Percentiles rank a stretch among this genome's conserved stretches.
These are phyloP conservation scores for Colletotrichum australisinense DNA, from an alignment of 2,329 filamentous ascomycete genomes.

Conservation along the genomic window DNA sequence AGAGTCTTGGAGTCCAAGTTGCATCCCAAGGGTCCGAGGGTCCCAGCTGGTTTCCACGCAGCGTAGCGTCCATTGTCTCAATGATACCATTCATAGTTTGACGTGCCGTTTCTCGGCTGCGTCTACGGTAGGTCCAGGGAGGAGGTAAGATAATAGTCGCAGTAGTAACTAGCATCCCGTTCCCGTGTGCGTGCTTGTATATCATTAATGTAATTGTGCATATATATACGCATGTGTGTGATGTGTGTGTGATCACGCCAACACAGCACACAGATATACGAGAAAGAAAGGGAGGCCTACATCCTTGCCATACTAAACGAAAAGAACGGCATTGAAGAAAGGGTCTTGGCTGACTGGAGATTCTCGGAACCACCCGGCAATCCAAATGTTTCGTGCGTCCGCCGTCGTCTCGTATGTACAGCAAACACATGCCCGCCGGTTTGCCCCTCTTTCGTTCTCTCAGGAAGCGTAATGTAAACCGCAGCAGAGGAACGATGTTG, in stretches of 20 bases:
- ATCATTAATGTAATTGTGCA: too few species aligned
- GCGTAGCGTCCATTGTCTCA: not conserved
- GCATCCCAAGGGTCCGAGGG: conserved; percentile 7
- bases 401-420: conserved; percentile 20
- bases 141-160: not conserved
- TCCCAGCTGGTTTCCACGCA: not conserved
- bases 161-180: not conserved
- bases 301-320: not conserved
- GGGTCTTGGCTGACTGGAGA: not conserved
- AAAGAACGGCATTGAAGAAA: not conserved
- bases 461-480: not conserved
- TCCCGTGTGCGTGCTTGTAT: not conserved
- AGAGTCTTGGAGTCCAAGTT: not conserved
- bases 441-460: not conserved
- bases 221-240: too few species aligned
- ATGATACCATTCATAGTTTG: conserved; percentile 13
- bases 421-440: not conserved
- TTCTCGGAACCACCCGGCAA: not conserved
- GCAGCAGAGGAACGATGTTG: not conserved
- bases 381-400: conserved; percentile 4
- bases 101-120: conserved; percentile 14
- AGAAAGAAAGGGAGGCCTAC: not conserved
- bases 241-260: not conserved
- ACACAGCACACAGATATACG: not conserved
- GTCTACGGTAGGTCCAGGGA: not conserved